Conservation (phyloP, 2,329 filamentous ascomycete genomes). For the Neophaeococcomyces mojaviensis region DNA sequence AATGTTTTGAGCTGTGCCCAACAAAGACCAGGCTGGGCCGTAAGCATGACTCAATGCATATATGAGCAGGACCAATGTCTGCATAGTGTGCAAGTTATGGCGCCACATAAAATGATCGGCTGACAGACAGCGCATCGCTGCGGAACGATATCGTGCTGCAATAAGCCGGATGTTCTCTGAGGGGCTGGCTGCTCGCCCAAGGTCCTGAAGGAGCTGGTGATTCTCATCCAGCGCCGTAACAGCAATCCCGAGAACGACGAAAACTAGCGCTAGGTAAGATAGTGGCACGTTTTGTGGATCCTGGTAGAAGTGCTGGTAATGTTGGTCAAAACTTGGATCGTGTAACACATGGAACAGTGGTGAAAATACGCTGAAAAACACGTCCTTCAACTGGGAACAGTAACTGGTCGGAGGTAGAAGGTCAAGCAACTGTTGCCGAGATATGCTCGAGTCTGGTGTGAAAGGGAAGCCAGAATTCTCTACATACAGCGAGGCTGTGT, state of each 20-base stretch:
- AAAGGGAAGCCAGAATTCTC: constrained; percentile 30
- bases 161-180: constrained; percentile 31
- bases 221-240: constrained; percentile 32
- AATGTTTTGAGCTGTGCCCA: constrained; percentile 34
- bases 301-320: constrained; percentile 33
- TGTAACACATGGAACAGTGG: constrained; percentile 37
- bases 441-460: constrained; percentile 21
- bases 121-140: constrained; percentile 32
- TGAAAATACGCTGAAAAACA: constrained; percentile 33
- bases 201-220: constrained; percentile 30
- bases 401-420: constrained; percentile 30
- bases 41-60: constrained; percentile 33
- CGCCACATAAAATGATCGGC: constrained; percentile 33
- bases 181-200: constrained; percentile 31
- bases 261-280: constrained; percentile 34
- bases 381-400: constrained; percentile 31
- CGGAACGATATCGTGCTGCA: constrained; percentile 31
- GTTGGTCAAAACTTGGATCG: constrained; percentile 33
- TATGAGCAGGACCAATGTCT: constrained; percentile 33
- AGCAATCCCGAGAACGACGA: constrained; percentile 32
- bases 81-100: constrained; percentile 34
- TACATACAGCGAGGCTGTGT: no score
- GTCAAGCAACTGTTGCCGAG: constrained; percentile 27
- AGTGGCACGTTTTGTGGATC: constrained; percentile 29
- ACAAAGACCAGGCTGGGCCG: constrained; percentile 32